phyloP scores from a whole-genome alignment of 495 filamentous ascomycete genomes.

The Aspergillus olivimuriae region DNA sequence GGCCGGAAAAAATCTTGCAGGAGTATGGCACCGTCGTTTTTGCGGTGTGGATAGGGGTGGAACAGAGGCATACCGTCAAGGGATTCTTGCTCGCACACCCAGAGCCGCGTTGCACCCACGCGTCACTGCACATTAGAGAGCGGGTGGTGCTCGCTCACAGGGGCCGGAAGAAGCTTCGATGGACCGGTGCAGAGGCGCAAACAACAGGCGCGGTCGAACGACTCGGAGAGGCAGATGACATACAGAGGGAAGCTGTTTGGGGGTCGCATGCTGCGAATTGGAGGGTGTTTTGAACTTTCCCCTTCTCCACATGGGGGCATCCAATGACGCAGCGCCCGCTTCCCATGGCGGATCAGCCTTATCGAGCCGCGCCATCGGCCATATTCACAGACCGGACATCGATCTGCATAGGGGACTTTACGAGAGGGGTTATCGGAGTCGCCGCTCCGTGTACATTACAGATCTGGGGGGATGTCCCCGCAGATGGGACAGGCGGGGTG shows the following conservation, averaged over 20 bases:
- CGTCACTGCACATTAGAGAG: conserved; percentile 16
- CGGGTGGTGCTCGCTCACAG: conserved; percentile 1
- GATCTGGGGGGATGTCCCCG: too few relatives aligned
- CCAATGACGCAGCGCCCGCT: conserved; percentile 33
- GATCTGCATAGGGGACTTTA: too few relatives aligned
- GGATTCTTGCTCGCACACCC: conserved; percentile 25
- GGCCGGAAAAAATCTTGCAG: background rate
- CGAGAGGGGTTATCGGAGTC: too few relatives aligned
- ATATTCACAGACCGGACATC: too few relatives aligned
- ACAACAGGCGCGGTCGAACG: conserved; percentile 1
- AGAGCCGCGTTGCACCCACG: conserved; percentile 20
- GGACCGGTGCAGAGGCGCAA: too few relatives aligned
- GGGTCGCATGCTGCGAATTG: conserved; percentile 12
- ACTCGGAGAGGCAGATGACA: too few relatives aligned
- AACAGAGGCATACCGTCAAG: conserved; percentile 23
- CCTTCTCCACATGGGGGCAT: conserved; percentile 30
- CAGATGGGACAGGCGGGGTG: too few relatives aligned
- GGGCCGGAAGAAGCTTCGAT: background rate
- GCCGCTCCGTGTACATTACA: too few relatives aligned
- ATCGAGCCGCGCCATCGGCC: too few relatives aligned
- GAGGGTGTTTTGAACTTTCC: conserved; percentile 38
- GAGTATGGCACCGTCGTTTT: background rate
- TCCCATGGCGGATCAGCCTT: conserved; percentile 37
- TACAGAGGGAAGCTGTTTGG: conserved; percentile 8
- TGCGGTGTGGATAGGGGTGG: background rate